phyloP scores from a whole-genome alignment of 2,329 filamentous ascomycete genomes.

The Nothopassalora personata region DNA sequence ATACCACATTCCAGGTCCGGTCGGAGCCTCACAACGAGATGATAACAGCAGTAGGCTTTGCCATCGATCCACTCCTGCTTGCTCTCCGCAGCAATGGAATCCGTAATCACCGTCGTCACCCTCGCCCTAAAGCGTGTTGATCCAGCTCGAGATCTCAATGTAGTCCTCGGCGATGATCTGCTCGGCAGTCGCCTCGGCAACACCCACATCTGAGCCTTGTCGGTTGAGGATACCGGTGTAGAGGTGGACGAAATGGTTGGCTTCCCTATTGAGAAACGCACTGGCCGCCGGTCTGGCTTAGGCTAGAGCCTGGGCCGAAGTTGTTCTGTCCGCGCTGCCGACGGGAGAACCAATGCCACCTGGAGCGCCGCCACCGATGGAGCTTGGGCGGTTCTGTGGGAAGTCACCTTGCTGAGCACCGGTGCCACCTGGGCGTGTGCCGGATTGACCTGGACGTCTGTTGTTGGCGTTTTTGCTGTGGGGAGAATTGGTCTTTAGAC shows the following conservation, averaged over 20 bases:
- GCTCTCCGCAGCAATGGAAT: background rate
- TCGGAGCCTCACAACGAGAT: too few species aligned
- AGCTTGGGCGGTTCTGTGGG: background rate
- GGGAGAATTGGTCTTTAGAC: too few species aligned
- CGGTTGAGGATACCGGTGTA: conserved; percentile 10
- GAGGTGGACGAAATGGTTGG: conserved; percentile 6
- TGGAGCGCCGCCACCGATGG: background rate
- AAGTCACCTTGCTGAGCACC: background rate
- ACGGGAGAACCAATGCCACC: background rate
- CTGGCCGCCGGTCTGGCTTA: background rate
- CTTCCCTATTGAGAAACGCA: conserved; percentile 12
- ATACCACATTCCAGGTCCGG: too few species aligned
- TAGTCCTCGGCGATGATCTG: conserved; percentile 14
- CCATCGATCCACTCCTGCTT: conserved; percentile 12
- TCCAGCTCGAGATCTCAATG: conserved; percentile 13
- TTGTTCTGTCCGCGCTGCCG: background rate
- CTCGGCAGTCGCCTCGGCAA: conserved; percentile 6
- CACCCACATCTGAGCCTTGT: background rate
- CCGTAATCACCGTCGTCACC: too few species aligned
- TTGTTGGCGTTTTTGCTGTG: too few species aligned
- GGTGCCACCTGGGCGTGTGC: background rate
- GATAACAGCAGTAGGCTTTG: too few species aligned
- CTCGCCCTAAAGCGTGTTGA: conserved; percentile 9
- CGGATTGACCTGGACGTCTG: background rate
- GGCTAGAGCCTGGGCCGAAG: background rate